Base-by-base conservation (phyloP, 352 stramenopile genomes). In the Globisporangium megalacanthum region DNA sequence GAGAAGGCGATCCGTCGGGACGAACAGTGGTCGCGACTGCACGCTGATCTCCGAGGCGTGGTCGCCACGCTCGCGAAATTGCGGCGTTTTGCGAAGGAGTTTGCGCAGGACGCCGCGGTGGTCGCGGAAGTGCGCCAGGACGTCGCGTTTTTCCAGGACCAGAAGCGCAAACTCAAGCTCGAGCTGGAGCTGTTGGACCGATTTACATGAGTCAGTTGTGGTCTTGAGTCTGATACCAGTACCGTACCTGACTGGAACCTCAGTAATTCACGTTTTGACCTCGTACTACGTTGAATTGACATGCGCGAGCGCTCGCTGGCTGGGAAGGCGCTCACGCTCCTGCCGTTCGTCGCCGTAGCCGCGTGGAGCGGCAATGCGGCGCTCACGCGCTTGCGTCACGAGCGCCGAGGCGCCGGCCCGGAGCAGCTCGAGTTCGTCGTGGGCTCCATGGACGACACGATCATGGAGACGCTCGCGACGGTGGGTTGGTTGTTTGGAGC, bases 391-490 rank as follows among this genome's bases (percentile, higher is more conserved):
- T 72, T 83, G 66, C 64, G 63, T 6, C 76, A 78, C 53, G 62
- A 83, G 25, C 52, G 67, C 39, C 56, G 66, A 14, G 67, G 62
- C 33, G 61, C 70, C 2, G 66, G 65, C 1, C 62, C 66, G 2
- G 65, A 75, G 48, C 51, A 66, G 50, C 61, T 86, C 25, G 74
- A 88, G 49, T 94, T 94, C 60, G 58, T 85, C 19, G 60, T 81
- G 7, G 85, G 85, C 33, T 92, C 83, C 33, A 91, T 94, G 77
- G 81, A 94, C 64, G 85, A 94, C 69, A 85, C 72, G 53, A 88
- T 94, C 53, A 86, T 87, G 77, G 85, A 94, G 65, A 88, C 83
- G 53, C 77, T 94, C 45, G 77, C 93, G 60, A 94, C 85, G 31
- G 35, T 39, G 1, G 35, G 35, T 39, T 1, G 6, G 10, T 13